Conservation (phyloP, 257 asterid species). For the Solanum clarkiae region DNA sequence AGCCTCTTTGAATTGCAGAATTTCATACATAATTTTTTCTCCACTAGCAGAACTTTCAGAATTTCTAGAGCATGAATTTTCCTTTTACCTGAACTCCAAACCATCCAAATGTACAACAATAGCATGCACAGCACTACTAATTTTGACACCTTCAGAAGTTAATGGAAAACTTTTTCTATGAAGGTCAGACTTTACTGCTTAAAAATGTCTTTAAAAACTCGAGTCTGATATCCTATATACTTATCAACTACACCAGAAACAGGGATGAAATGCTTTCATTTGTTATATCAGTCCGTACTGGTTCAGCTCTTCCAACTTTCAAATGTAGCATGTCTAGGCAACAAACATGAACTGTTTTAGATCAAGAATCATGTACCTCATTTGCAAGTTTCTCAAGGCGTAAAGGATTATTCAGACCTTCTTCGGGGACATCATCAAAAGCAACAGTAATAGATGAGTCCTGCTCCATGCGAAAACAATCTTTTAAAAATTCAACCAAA, state of each 20-base stretch:
- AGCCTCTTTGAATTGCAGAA: neutral
- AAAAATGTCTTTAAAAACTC: neutral
- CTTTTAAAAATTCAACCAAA: neutral
- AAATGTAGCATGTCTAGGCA: neutral
- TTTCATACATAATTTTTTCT: neutral
- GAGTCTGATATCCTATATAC: neutral
- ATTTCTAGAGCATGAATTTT: neutral
- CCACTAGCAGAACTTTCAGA: neutral
- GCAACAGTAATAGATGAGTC: conserved; percentile 90
- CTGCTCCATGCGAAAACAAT: conserved; percentile 30
- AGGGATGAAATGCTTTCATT: neutral
- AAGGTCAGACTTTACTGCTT: neutral
- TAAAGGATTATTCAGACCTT: conserved; percentile 75
- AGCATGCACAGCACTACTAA: neutral
- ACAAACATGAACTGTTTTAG: neutral
- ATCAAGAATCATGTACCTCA: conserved; percentile 45
- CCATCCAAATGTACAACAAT: neutral
- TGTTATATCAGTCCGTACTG: neutral
- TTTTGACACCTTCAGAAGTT: neutral
- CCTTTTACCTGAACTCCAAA: neutral
- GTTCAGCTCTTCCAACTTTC: neutral
- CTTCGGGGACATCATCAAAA: conserved; percentile 93
- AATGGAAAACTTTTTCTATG: neutral
- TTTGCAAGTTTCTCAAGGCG: conserved; percentile 91
- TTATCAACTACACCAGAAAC: neutral